phyloP scores from a whole-genome alignment of 225 moss, liverwort and hornwort species.

The Neckera pumila region DNA sequence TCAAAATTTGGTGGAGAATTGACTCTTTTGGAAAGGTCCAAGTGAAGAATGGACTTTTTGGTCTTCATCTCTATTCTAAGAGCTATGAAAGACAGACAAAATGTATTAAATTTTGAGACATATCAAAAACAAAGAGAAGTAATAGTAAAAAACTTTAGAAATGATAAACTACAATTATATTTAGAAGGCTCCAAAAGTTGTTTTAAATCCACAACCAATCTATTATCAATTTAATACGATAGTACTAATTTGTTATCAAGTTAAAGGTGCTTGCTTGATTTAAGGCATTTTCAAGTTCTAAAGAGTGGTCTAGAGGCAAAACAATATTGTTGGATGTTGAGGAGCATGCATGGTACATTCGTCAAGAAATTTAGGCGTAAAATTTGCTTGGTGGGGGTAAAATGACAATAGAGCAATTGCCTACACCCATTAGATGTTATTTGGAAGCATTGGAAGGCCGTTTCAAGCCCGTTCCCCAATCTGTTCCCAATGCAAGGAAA shows the following conservation, averaged over 20 bases:
- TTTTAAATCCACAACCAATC: neutral
- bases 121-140: neutral
- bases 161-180: neutral
- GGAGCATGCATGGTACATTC: neutral
- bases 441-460: too few relatives aligned
- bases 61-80: too few relatives aligned
- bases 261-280: accelerated
- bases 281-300: neutral
- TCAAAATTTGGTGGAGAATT: too few relatives aligned
- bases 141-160: neutral
- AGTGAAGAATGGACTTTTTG: too few relatives aligned
- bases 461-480: too few relatives aligned
- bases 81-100: too few relatives aligned
- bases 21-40: too few relatives aligned
- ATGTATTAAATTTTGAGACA: neutral
- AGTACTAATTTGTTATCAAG: accelerated
- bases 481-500: too few relatives aligned
- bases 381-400: neutral
- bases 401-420: neutral
- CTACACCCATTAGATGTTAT: too few relatives aligned
- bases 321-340: neutral
- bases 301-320: accelerated
- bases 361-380: neutral
- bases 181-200: neutral
- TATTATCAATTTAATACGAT: too few relatives aligned